phyloP scores from a whole-genome alignment of 2,329 filamentous ascomycete genomes.

The Aspergillus transmontanensis region DNA sequence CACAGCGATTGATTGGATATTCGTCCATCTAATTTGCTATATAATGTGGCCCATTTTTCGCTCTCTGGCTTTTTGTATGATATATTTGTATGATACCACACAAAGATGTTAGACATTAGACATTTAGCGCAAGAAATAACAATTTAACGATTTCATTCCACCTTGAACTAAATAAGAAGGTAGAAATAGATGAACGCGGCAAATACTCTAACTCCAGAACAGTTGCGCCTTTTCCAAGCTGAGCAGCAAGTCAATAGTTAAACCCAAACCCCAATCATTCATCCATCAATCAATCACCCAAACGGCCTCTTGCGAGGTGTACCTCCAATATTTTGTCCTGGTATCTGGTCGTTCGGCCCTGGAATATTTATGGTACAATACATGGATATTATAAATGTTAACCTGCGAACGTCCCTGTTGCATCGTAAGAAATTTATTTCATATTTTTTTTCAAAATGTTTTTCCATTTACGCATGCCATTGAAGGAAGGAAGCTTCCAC shows the following conservation, averaged over 20 bases:
- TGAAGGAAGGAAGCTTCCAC: slow-evolving; percentile 5
- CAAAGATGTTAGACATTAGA: not conserved
- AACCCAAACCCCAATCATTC: slow-evolving; percentile 26
- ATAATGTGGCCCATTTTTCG: not conserved
- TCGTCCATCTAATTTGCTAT: not conserved
- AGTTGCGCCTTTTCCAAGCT: slow-evolving; percentile 35
- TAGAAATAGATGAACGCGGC: slow-evolving; percentile 4
- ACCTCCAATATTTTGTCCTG: slow-evolving; percentile 1
- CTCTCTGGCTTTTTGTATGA: not conserved
- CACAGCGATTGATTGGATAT: not conserved
- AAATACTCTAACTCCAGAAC: slow-evolving; percentile 18
- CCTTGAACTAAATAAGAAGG: not conserved
- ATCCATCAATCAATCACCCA: slow-evolving; percentile 8
- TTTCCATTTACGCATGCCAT: slow-evolving; percentile 19
- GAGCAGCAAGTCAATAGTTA: slow-evolving; percentile 13
- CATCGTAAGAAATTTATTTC: slow-evolving; percentile 5
- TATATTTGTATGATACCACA: not conserved
- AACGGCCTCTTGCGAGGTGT: not conserved
- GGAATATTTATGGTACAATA: slow-evolving; percentile 26
- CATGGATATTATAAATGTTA: slow-evolving; percentile 23
- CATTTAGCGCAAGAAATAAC: not conserved
- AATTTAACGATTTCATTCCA: not conserved
- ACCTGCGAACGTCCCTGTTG: slow-evolving; percentile 5
- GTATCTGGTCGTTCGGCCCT: slow-evolving; percentile 8
- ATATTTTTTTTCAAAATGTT: slow-evolving; percentile 2